Evolutionary conservation across 306 rosid genomes (phyloP).

Genomic region (Vigna angularis): DNA sequence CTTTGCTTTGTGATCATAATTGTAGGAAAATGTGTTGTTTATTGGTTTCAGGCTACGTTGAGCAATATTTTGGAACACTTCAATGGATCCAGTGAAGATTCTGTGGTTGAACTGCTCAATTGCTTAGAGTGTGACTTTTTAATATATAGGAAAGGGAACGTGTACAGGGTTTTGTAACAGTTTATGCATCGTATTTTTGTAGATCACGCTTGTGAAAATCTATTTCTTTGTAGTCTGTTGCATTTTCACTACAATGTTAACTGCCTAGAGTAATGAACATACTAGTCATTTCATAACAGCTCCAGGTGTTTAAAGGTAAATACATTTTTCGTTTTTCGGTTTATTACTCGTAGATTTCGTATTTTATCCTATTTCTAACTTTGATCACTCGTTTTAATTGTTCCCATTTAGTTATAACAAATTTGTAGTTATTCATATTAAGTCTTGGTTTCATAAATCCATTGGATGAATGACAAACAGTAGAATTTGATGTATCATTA

Average conservation of each 20-base stretch:
- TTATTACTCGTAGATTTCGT: background rate
- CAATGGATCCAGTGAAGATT: slow-evolving; percentile 63
- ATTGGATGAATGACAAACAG: background rate
- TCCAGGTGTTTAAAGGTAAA: background rate
- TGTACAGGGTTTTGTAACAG: slow-evolving; percentile 65
- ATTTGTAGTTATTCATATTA: background rate
- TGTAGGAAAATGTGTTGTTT: slow-evolving; percentile 1
- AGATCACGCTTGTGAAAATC: background rate
- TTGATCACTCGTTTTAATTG: background rate
- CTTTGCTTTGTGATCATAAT: slow-evolving; percentile 12
- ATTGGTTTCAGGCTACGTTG: slow-evolving; percentile 67
- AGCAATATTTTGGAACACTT: slow-evolving; percentile 65
- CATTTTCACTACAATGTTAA: background rate
- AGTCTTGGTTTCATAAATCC: background rate
- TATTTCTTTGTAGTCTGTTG: background rate
- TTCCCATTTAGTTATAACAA: background rate
- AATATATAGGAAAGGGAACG: slow-evolving; percentile 61
- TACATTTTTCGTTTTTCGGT: background rate
- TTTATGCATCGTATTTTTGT: background rate
- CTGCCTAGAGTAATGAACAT: background rate
- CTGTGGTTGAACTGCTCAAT: slow-evolving; percentile 59
- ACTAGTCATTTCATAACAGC: background rate
- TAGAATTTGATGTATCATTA: background rate
- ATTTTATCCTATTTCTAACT: background rate
- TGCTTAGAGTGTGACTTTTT: slow-evolving; percentile 73